Conservation (phyloP, 805 yeast species). For the Saccharomycopsis malanga region DNA sequence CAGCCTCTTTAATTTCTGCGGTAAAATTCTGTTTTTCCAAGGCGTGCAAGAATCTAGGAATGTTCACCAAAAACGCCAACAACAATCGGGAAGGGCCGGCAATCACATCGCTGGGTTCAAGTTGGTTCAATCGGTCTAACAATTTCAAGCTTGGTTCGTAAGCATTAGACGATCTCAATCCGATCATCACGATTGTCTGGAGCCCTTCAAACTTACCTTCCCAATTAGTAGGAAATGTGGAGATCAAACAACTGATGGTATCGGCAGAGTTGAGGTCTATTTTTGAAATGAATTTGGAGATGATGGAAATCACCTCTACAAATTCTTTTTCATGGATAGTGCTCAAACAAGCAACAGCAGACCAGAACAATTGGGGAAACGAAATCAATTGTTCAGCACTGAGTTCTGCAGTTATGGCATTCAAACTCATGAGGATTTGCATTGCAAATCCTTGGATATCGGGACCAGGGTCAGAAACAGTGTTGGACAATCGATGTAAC, state of each 20-base stretch:
- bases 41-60: constrained; percentile 82
- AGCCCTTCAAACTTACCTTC: constrained; percentile 90
- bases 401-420: constrained; percentile 83
- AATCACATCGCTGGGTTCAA: constrained; percentile 69
- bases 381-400: constrained; percentile 72
- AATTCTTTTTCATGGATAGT: constrained; percentile 92
- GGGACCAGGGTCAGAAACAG: constrained; percentile 79
- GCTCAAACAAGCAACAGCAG: constrained; percentile 81
- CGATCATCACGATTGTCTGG: constrained; percentile 71
- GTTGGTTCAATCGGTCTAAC: constrained; percentile 58
- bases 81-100: constrained; percentile 65
- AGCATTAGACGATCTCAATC: constrained; percentile 74
- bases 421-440: constrained; percentile 94
- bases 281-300: constrained; percentile 77
- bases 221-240: constrained; percentile 93
- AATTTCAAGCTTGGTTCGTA: constrained; percentile 71
- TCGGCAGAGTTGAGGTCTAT: constrained; percentile 82
- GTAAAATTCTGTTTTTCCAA: constrained; percentile 50
- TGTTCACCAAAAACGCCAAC: constrained; percentile 64
- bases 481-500: constrained; percentile 87
- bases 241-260: constrained; percentile 71
- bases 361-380: constrained; percentile 94
- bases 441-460: constrained; percentile 96
- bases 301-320: constrained; percentile 74
- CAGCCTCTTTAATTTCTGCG: constrained; percentile 44